phyloP scores from a whole-genome alignment of 345 rosid genomes.

The Melaleuca alternifolia region DNA sequence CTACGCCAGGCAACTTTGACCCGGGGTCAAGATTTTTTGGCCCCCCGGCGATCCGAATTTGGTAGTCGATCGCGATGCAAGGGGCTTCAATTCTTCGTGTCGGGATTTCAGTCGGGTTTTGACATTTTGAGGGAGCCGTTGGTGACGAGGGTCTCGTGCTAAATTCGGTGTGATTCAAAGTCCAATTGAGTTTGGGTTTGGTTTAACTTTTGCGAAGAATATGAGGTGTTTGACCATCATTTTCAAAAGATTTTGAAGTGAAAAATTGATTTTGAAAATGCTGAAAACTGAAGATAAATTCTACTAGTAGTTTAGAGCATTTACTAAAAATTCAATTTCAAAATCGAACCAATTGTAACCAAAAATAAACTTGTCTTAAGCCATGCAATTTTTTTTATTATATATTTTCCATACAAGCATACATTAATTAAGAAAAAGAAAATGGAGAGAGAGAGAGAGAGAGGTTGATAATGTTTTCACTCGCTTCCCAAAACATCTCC shows the following conservation, averaged over 20 bases:
- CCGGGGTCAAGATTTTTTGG: neutral
- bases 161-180: neutral
- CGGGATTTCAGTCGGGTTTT: fast-evolving
- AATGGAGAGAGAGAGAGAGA: neutral
- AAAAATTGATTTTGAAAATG: too few relatives aligned
- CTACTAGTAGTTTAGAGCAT: too few relatives aligned
- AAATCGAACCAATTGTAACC: too few relatives aligned
- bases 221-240: too few relatives aligned
- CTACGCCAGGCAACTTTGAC: neutral
- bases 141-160: neutral
- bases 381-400: too few relatives aligned
- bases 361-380: too few relatives aligned
- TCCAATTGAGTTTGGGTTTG: fast-evolving
- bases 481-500: neutral
- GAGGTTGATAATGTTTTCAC: neutral
- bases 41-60: neutral
- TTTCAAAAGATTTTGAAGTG: too few relatives aligned
- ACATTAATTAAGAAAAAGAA: neutral
- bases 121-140: neutral
- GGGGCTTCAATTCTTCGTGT: neutral
- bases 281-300: too few relatives aligned
- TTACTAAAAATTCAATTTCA: too few relatives aligned
- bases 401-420: neutral
- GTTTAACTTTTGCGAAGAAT: too few relatives aligned
- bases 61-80: neutral